A percentile compares a stretch with the other conserved stretches of the same genome.
Evolutionary conservation across 2,329 filamentous ascomycete species (phyloP).

Genomic region (Monosporascus sp.): DNA sequence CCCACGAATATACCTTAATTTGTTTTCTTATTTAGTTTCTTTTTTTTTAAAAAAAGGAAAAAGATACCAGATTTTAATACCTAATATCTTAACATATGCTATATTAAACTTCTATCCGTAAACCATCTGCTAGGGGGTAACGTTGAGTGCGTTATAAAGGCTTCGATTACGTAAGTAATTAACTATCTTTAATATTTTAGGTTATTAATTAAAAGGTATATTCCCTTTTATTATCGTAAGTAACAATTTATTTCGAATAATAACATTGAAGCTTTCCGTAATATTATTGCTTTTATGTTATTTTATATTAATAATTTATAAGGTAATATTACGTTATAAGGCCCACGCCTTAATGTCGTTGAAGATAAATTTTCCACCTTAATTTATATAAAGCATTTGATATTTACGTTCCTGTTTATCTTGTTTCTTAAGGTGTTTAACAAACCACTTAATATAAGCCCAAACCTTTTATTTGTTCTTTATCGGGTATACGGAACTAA

Average conservation of each 20-base stretch:
- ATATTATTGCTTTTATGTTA: too few relatives aligned
- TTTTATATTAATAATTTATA: too few relatives aligned
- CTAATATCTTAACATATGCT: background rate
- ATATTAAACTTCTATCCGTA: background rate
- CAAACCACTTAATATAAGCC: background rate
- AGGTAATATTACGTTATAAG: too few relatives aligned
- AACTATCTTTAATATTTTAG: background rate
- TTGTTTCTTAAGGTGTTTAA: too few relatives aligned
- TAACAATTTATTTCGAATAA: too few relatives aligned
- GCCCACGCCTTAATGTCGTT: too few relatives aligned
- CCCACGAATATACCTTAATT: background rate
- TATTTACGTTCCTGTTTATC: too few relatives aligned
- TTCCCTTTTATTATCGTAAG: background rate
- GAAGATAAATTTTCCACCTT: too few relatives aligned
- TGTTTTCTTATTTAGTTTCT: background rate
- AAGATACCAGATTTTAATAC: background rate
- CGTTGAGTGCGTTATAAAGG: background rate
- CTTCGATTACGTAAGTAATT: background rate
- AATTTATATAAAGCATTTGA: too few relatives aligned
- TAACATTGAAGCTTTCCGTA: too few relatives aligned
- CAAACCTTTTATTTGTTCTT: background rate
- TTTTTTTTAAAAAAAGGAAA: too few relatives aligned
- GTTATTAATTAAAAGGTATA: background rate
- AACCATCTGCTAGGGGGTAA: background rate
- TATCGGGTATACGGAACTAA: background rate